A percentile compares a stretch with the other conserved stretches of the same genome.
Evolutionary conservation across 257 asterid species (phyloP).

Genomic region (Knoxia roxburghii): DNA sequence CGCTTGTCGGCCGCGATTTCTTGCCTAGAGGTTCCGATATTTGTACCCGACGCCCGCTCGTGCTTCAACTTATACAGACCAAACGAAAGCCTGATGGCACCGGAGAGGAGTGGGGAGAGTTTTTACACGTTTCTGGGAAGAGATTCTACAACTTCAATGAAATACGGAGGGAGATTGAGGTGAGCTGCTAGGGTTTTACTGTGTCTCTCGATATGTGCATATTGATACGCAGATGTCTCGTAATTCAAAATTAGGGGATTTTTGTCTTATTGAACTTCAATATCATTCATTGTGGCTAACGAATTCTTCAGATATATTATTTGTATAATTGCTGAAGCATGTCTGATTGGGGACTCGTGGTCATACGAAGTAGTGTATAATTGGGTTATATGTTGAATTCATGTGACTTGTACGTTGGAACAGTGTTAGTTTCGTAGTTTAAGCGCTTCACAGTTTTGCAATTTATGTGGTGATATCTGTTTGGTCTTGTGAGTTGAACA

Average conservation of each 20-base stretch:
- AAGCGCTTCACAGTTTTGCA: neutral
- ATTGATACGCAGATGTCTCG: too few species aligned
- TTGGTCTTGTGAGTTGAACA: too few species aligned
- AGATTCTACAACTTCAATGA: constrained; percentile 63
- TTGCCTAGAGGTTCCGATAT: constrained; percentile 88
- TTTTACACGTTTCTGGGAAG: constrained; percentile 66
- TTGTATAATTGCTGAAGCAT: too few species aligned
- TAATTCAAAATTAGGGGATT: too few species aligned
- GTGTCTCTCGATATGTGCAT: neutral
- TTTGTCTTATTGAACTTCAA: neutral
- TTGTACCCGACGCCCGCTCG: constrained; percentile 91
- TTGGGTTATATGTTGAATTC: too few species aligned
- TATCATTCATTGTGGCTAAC: too few species aligned
- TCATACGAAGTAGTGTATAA: too few species aligned
- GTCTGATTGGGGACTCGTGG: too few species aligned
- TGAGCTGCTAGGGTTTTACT: constrained; percentile 9
- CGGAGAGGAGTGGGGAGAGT: constrained; percentile 92
- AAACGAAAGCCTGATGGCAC: constrained; percentile 44
- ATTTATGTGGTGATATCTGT: neutral
- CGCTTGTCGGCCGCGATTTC: constrained; percentile 95
- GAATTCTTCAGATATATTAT: neutral
- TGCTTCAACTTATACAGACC: constrained; percentile 69
- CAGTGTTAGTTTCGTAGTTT: neutral
- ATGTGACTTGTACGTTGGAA: too few species aligned
- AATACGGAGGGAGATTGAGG: constrained; percentile 84